Base-by-base conservation (phyloP, 495 filamentous ascomycete species). In the Halenospora varia region DNA sequence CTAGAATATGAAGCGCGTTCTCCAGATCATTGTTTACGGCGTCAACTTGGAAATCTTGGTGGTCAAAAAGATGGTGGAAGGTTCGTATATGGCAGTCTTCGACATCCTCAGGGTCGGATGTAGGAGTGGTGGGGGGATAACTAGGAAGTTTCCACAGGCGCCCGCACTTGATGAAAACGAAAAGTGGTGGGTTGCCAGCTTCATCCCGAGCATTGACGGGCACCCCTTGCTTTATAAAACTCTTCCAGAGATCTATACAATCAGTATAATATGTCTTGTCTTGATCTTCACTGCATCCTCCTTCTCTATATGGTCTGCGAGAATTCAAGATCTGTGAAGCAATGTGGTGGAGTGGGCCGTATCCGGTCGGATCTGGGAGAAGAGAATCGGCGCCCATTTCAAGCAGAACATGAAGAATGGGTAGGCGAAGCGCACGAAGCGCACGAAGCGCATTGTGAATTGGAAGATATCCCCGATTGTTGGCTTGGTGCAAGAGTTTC, bases 121-220 rank as follows among this genome's bases (percentile, higher is more conserved):
- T 46, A n/a, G 40, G 46, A n/a, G n/a, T n/a, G n/a, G n/a, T n/a
- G n/a, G n/a, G n/a, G n/a, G n/a, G n/a, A n/a, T n/a, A n/a, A n/a
- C n/a, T n/a, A n/a, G n/a, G n/a, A n/a, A n/a, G n/a, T n/a, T n/a
- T n/a, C n/a, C n/a, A n/a, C n/a, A n/a, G n/a, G n/a, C n/a, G n/a
- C n/a, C n/a, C n/a, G n/a, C n/a, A n/a, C n/a, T n/a, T n/a, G 15
- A 69, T 42, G 39, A 55, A 65, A 9, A 26, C 13, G 56, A 72
- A 73, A 2, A 73, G 35, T 0, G 70, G 66, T 10, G 73, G 70
- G 42, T 68, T 62, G n/a, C 68, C 68, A 10, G 22, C 41, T 4
- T 45, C 25, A 41, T 75, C 68, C 10, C 61, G 60, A 3, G 55
- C 65, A 51, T 75, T 72, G 19, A 73, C 64, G 23, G 62, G 51